Conservation (phyloP, 805 yeast species). For the Saturnispora mendoncae region DNA sequence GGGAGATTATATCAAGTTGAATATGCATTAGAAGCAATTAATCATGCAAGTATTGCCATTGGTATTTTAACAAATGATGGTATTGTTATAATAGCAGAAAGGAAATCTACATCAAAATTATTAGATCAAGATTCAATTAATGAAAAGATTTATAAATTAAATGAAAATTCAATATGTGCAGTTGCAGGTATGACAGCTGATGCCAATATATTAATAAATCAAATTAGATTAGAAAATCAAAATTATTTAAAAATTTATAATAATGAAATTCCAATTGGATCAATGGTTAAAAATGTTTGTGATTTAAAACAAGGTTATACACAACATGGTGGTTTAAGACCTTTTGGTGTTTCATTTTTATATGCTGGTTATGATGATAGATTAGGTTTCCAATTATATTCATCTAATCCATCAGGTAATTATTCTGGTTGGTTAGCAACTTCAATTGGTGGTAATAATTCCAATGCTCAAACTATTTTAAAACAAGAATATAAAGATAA, state of each 20-base stretch:
- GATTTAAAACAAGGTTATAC: constrained; percentile 97
- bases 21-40: constrained; percentile 81
- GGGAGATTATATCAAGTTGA: constrained; percentile 97
- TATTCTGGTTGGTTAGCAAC: constrained; percentile 99
- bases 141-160: constrained; percentile 82
- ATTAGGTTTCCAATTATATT: constrained; percentile 83
- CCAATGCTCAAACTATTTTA: constrained; percentile 90
- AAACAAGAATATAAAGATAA: constrained; percentile 93
- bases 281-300: constrained; percentile 79
- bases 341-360: constrained; percentile 93
- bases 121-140: constrained; percentile 90
- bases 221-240: constrained; percentile 82
- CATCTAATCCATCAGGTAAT: constrained; percentile 96
- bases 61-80: constrained; percentile 76
- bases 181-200: constrained; percentile 99
- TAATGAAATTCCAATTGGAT: constrained; percentile 90
- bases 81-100: constrained; percentile 92
- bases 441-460: constrained; percentile 89
- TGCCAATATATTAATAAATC: constrained; percentile 82
- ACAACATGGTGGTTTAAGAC: constrained; percentile 97
- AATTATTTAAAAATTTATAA: constrained; percentile 75
- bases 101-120: constrained; percentile 86
- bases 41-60: constrained; percentile 76
- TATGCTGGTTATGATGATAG: constrained; percentile 93
- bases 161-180: constrained; percentile 66